Evolutionary conservation across 345 rosid species (phyloP).

Genomic region (Xanthoceras sorbifolium): DNA sequence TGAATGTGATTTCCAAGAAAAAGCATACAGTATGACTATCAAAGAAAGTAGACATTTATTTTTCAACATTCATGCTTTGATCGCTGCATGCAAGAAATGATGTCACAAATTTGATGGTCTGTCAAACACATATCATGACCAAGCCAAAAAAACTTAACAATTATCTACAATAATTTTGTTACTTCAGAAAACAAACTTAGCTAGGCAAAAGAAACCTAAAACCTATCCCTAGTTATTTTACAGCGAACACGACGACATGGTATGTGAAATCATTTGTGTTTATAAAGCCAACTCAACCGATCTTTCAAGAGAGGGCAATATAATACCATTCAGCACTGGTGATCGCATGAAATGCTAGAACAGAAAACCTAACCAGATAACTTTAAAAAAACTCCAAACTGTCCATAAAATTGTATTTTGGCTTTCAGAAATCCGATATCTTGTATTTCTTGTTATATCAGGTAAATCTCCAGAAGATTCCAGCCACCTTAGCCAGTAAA

Average conservation of each 20-base stretch:
- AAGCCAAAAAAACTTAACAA: not conserved
- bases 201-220: not conserved
- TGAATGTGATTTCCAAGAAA: not conserved
- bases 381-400: not conserved
- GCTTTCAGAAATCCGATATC: not conserved
- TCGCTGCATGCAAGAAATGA: not conserved
- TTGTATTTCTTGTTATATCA: not conserved
- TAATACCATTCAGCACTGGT: not conserved
- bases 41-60: not conserved
- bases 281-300: not conserved
- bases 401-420: not conserved
- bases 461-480: not conserved
- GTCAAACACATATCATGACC: conserved; percentile 2
- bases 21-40: not conserved
- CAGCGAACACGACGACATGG: not conserved
- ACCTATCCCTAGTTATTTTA: not conserved
- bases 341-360: not conserved
- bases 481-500: not conserved
- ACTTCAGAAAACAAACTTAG: not conserved
- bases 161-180: not conserved
- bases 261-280: not conserved
- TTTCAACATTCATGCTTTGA: not conserved
- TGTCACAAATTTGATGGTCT: not conserved
- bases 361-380: not conserved
- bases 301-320: not conserved